Conservation (phyloP, 192 early-diverging fungal genomes). For the Pilobolus umbonatus region DNA sequence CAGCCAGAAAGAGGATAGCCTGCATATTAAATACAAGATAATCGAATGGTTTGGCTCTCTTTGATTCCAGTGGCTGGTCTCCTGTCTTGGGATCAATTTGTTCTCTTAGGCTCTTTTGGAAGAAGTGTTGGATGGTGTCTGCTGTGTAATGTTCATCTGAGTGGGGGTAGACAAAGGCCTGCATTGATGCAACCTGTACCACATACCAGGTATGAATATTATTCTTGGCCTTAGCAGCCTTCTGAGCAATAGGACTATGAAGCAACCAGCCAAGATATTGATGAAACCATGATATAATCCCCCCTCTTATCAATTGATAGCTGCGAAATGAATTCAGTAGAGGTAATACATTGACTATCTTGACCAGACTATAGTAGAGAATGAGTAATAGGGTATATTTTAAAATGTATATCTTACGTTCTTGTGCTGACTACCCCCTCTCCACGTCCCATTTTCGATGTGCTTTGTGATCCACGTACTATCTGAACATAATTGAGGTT, state of each 20-base stretch:
- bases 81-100: conserved; percentile 25
- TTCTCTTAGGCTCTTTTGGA: conserved; percentile 1
- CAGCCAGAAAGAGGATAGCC: conserved; percentile 25
- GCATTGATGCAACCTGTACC: conserved; percentile 29
- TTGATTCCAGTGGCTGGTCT: conserved; percentile 32
- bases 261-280: conserved; percentile 32
- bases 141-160: neutral
- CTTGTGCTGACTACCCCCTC: conserved; percentile 32
- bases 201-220: conserved; percentile 35
- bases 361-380: conserved; percentile 6
- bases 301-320: neutral
- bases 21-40: conserved; percentile 35
- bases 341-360: conserved; percentile 30
- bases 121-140: conserved; percentile 8
- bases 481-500: conserved; percentile 34
- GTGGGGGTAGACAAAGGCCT: conserved; percentile 10
- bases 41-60: conserved; percentile 30
- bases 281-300: conserved; percentile 18
- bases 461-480: conserved; percentile 23
- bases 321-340: neutral
- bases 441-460: conserved; percentile 18
- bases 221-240: conserved; percentile 15
- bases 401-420: conserved; percentile 9
- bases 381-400: neutral
- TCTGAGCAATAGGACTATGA: conserved; percentile 20